A percentile compares a stretch with the other conserved stretches of the same genome.
Evolutionary conservation across 306 rosid species (phyloP).

Genomic region (Rosa chinensis): DNA sequence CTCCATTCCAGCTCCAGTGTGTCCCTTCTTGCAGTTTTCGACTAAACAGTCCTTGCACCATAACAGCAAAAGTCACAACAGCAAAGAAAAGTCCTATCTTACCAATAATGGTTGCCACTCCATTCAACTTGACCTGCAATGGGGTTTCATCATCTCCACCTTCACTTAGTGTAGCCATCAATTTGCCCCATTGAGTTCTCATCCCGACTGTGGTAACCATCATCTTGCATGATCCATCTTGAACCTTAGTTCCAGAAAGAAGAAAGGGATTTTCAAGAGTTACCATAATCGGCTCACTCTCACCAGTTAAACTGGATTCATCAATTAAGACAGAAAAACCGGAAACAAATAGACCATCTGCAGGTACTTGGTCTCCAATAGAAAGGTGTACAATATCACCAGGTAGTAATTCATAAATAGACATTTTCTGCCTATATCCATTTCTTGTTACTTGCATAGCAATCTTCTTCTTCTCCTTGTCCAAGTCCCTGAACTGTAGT

Average conservation of each 20-base stretch:
- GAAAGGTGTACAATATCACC: conserved; percentile 91
- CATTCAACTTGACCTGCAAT: conserved; percentile 88
- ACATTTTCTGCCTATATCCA: conserved; percentile 87
- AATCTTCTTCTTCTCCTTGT: conserved; percentile 94
- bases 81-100: conserved; percentile 92
- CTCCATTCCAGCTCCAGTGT: conserved; percentile 72
- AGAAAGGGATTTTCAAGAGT: conserved; percentile 71
- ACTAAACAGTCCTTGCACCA: conserved; percentile 70
- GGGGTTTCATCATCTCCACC: conserved; percentile 99
- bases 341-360: conserved; percentile 83
- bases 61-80: conserved; percentile 74
- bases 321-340: conserved; percentile 85
- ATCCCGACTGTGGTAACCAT: conserved; percentile 88
- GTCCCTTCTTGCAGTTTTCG: conserved; percentile 61
- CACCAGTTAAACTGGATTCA: conserved; percentile 95
- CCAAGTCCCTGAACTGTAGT: conserved; percentile 88
- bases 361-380: conserved; percentile 93
- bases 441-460: conserved; percentile 85
- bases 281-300: conserved; percentile 89
- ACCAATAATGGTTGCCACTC: conserved; percentile 96
- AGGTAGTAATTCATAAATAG: conserved; percentile 88
- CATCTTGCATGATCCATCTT: conserved; percentile 96
- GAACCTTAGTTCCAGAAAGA: conserved; percentile 93
- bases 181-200: conserved; percentile 99
- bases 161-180: conserved; percentile 95